Percentiles rank a stretch among this genome's conserved stretches.
Conservation (phyloP, 805 yeast genomes). For the Pichia cabralensis region DNA sequence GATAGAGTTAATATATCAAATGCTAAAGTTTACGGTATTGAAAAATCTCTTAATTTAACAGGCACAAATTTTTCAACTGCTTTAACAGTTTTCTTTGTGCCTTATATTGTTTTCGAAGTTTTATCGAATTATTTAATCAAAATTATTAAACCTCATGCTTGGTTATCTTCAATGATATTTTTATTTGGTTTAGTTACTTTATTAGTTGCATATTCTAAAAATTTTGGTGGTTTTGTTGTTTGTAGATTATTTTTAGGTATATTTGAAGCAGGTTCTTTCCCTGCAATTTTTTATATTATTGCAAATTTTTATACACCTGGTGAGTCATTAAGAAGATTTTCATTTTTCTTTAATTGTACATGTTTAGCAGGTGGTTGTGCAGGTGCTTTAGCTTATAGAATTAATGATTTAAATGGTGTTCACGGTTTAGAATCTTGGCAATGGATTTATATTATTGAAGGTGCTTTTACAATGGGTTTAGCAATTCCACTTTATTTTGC, state of each 20-base stretch:
- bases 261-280: conserved; percentile 65
- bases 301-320: conserved; percentile 53
- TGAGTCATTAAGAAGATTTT: conserved; percentile 60
- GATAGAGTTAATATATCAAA: conserved; percentile 79
- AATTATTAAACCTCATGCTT: conserved; percentile 49
- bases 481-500: conserved; percentile 31
- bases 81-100: conserved; percentile 61
- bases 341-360: conserved; percentile 61
- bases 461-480: conserved; percentile 27
- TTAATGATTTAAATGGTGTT: conserved; percentile 42
- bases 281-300: conserved; percentile 62
- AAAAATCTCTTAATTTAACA: conserved; percentile 39
- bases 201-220: conserved; percentile 54
- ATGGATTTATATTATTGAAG: conserved; percentile 35
- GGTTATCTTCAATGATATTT: conserved; percentile 51
- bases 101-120: conserved; percentile 57
- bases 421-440: conserved; percentile 34
- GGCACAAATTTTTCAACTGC: conserved; percentile 57
- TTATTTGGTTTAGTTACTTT: conserved; percentile 52
- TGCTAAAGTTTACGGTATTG: conserved; percentile 66
- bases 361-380: conserved; percentile 73
- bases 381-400: conserved; percentile 61
- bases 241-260: conserved; percentile 59
- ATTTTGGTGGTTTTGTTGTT: conserved; percentile 48
- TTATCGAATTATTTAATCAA: conserved; percentile 56